Evolutionary conservation across 2,329 filamentous ascomycete genomes (phyloP).

Genomic region (Penicillium sp.): DNA sequence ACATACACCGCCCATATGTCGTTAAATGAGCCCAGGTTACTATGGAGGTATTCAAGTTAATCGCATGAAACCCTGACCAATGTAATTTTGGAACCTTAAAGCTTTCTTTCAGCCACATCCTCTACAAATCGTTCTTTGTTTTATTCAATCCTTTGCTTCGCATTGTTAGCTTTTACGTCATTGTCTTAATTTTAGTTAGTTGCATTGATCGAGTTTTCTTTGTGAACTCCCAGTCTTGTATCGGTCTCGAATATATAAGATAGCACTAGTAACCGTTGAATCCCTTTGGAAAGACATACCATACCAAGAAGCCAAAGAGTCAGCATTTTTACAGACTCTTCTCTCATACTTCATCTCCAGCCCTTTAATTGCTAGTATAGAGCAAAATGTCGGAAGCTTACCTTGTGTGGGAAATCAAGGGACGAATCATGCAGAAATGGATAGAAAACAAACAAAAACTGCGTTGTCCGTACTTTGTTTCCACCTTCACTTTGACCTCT

Average conservation of each 20-base stretch:
- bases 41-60: too few relatives aligned
- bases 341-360: background rate
- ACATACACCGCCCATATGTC: too few relatives aligned
- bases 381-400: background rate
- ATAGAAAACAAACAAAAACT: background rate
- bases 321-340: background rate
- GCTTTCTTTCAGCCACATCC: too few relatives aligned
- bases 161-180: background rate
- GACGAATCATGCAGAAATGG: background rate
- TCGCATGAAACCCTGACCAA: too few relatives aligned
- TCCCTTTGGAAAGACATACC: background rate
- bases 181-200: background rate
- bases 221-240: background rate
- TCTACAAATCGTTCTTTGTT: background rate
- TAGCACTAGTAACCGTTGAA: background rate
- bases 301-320: background rate
- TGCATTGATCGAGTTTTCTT: background rate
- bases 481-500: background rate
- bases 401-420: background rate
- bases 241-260: background rate
- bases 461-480: background rate
- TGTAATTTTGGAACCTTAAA: too few relatives aligned
- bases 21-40: too few relatives aligned
- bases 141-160: background rate
- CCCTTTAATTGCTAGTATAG: too few relatives aligned